Evolutionary conservation across 371 early-diverging fungal species (phyloP).

Genomic region (Mucor saturninus): DNA sequence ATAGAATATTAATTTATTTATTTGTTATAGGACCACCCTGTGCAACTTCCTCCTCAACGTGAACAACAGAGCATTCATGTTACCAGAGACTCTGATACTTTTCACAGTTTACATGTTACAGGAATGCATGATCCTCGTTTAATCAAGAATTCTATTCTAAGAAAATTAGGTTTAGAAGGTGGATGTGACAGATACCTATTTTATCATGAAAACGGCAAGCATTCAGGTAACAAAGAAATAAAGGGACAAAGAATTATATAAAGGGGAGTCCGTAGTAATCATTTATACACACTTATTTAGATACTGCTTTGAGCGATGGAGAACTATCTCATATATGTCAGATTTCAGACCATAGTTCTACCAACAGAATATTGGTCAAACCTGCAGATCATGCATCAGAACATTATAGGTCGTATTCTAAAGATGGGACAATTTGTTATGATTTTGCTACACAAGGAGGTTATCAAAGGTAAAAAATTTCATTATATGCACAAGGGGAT

Average conservation of each 20-base stretch:
- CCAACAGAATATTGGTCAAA: constrained; percentile 47
- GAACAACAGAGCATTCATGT: constrained; percentile 33
- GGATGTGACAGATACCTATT: constrained; percentile 37
- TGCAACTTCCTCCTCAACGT: constrained; percentile 9
- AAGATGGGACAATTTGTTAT: constrained; percentile 29
- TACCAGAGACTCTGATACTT: constrained; percentile 43
- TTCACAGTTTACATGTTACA: constrained; percentile 49
- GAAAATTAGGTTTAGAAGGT: constrained; percentile 44
- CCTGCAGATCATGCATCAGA: constrained; percentile 30
- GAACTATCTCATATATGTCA: constrained; percentile 49
- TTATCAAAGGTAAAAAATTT: constrained; percentile 21
- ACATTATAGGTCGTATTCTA: constrained; percentile 28
- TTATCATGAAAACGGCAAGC: constrained; percentile 51
- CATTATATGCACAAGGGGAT: constrained; percentile 1
- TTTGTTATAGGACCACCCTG: constrained; percentile 16
- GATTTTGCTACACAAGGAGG: constrained; percentile 28
- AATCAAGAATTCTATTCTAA: constrained; percentile 45
- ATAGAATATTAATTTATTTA: background rate
- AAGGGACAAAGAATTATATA: constrained; percentile 9
- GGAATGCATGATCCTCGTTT: constrained; percentile 42
- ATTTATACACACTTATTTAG: constrained; percentile 16
- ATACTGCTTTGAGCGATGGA: constrained; percentile 39
- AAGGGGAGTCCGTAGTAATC: background rate
- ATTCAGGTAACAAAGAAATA: constrained; percentile 34
- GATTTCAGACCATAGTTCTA: constrained; percentile 44